phyloP scores from a whole-genome alignment of 2,329 filamentous ascomycete genomes.

The Neocatenulostroma microsporum region DNA sequence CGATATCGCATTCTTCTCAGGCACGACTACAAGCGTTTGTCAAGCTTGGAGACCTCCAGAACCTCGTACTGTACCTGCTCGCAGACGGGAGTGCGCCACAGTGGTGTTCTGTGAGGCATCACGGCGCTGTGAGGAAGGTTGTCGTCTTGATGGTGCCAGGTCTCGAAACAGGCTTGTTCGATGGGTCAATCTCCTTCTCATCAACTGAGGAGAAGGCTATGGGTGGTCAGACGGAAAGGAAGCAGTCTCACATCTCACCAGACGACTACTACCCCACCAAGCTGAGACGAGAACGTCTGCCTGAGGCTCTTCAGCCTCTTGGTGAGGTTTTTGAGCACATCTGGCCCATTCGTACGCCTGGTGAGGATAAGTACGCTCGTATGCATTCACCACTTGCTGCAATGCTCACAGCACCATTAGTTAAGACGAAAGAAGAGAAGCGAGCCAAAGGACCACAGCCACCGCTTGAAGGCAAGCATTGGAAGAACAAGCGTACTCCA shows the following conservation, averaged over 20 bases:
- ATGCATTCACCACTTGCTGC: constrained; percentile 82
- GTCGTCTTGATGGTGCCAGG: constrained; percentile 90
- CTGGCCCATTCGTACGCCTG: constrained; percentile 83
- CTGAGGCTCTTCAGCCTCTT: constrained; percentile 50
- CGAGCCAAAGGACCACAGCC: constrained; percentile 52
- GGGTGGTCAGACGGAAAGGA: too few species aligned
- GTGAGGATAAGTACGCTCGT: constrained; percentile 70
- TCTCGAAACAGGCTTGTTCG: constrained; percentile 83
- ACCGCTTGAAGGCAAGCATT: constrained; percentile 56
- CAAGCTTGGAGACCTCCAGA: constrained; percentile 52
- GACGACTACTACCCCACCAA: constrained; percentile 44
- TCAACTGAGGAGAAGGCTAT: constrained; percentile 8
- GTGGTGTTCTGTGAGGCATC: constrained; percentile 55
- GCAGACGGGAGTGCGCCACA: constrained; percentile 55
- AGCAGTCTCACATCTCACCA: constrained; percentile 36
- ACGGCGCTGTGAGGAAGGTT: constrained; percentile 57
- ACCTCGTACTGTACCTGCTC: constrained; percentile 52
- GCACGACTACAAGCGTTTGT: constrained; percentile 48
- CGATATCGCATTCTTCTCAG: constrained; percentile 46
- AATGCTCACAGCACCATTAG: constrained; percentile 67
- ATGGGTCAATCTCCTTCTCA: constrained; percentile 42
- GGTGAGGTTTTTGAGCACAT: constrained; percentile 77
- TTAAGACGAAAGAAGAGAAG: constrained; percentile 62
- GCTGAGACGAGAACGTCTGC: constrained; percentile 36
- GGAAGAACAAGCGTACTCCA: constrained; percentile 68